Conservation (phyloP, 2,329 filamentous ascomycete species). For the Trichoderma endophyticum region DNA sequence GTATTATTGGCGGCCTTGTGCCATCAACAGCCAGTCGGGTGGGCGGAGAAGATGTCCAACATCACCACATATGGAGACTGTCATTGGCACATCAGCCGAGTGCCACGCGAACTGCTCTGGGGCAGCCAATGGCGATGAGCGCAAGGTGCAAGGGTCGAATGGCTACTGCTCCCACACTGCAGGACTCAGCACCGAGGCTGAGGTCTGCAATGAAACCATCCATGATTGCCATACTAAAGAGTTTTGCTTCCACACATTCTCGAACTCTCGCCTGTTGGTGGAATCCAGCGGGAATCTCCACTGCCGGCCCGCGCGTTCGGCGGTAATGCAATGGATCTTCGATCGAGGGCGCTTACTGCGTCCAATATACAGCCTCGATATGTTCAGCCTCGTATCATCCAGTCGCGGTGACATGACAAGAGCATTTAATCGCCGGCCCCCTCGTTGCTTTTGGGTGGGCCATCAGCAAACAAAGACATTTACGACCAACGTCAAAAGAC, state of each 20-base stretch:
- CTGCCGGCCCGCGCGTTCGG: neutral
- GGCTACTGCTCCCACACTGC: constrained; percentile 5
- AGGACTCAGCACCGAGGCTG: constrained; percentile 14
- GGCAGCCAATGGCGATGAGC: neutral
- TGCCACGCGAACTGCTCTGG: neutral
- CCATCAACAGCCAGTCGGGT: neutral
- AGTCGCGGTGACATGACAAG: neutral
- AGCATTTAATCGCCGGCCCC: constrained; percentile 4
- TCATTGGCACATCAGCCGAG: constrained; percentile 1
- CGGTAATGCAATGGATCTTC: neutral
- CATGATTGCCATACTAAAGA: neutral
- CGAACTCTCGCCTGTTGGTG: neutral
- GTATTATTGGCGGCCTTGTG: constrained; percentile 9
- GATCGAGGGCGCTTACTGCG: constrained; percentile 9
- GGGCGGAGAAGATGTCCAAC: neutral
- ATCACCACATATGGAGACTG: neutral
- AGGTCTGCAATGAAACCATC: constrained; percentile 12
- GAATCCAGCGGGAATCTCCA: neutral
- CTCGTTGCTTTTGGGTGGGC: constrained; percentile 6
- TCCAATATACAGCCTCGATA: constrained; percentile 12
- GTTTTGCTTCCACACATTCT: neutral
- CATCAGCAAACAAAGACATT: neutral
- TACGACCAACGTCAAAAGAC: neutral
- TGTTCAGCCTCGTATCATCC: constrained; percentile 3
- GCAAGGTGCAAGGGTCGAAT: neutral